These are phyloP conservation scores for Phlebiopsis flavidoalba DNA, from an alignment of 768 basidiomycete species.

Conservation along the genomic window DNA sequence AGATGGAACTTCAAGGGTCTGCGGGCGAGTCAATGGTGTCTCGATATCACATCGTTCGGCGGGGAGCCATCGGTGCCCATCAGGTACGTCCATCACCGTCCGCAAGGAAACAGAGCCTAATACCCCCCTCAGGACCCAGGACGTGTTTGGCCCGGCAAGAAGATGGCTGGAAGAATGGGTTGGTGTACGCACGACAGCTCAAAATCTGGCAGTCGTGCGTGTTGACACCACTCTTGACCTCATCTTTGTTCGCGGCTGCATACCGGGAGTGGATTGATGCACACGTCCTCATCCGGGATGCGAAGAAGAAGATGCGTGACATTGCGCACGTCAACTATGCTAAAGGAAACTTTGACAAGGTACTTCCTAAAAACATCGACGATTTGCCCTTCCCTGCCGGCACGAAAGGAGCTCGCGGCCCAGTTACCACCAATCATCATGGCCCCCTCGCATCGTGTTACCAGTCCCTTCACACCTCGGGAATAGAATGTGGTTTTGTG, in stretches of 20 bases:
- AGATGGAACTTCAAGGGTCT: conserved; percentile 90
- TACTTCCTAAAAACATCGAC: conserved; percentile 77
- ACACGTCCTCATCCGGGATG: conserved; percentile 80
- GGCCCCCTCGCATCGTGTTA: conserved; percentile 66
- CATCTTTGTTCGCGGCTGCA: conserved; percentile 85
- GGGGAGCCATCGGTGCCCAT: conserved; percentile 91
- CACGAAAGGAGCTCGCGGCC: conserved; percentile 68
- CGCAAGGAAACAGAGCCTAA: background rate
- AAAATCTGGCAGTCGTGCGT: conserved; percentile 86
- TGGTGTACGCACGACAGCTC: conserved; percentile 70
- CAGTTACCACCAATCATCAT: conserved; percentile 60
- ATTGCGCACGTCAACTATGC: conserved; percentile 59
- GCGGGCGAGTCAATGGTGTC: conserved; percentile 91
- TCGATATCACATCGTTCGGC: conserved; percentile 90
- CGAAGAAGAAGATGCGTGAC: conserved; percentile 79
- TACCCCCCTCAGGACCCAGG: conserved; percentile 74
- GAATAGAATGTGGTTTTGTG: conserved; percentile 34
- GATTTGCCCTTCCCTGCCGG: conserved; percentile 92
- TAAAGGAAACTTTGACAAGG: conserved; percentile 69
- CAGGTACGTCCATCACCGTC: conserved; percentile 50
- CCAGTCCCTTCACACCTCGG: conserved; percentile 69
- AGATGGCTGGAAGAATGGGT: conserved; percentile 97
- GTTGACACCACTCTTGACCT: conserved; percentile 85
- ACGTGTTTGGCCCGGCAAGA: conserved; percentile 93
- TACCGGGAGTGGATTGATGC: conserved; percentile 89